Evolutionary conservation across 495 filamentous ascomycete genomes (phyloP).

Genomic region (Penicillium antarcticum): DNA sequence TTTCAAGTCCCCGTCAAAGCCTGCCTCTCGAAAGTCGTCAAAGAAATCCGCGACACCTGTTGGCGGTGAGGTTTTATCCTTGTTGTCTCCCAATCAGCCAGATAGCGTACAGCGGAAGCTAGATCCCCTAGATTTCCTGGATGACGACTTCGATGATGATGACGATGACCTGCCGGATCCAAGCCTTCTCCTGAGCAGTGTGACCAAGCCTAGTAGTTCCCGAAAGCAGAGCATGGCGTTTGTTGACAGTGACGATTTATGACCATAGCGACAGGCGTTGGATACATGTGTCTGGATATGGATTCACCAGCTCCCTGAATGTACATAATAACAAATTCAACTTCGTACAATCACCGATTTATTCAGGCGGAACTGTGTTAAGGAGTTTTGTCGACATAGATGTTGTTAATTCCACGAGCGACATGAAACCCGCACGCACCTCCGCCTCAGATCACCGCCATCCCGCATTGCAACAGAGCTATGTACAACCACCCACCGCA

Average conservation of each 20-base stretch:
- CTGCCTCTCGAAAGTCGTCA: neutral
- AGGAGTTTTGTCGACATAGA: neutral
- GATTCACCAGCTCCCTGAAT: too few species aligned
- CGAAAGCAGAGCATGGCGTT: neutral
- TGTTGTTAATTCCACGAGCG: conserved; percentile 20
- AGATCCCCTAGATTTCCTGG: neutral
- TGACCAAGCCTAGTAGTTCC: neutral
- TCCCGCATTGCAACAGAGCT: conserved; percentile 17
- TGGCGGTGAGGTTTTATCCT: conserved; percentile 2
- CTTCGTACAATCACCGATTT: neutral
- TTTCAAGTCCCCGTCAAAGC: neutral
- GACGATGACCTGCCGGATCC: conserved; percentile 11
- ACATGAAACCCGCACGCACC: conserved; percentile 29
- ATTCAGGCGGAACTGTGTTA: neutral
- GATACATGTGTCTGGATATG: neutral
- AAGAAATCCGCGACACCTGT: neutral
- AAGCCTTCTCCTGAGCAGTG: conserved; percentile 10
- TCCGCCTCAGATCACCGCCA: conserved; percentile 27
- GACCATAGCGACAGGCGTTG: conserved; percentile 2
- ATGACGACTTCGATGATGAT: conserved; percentile 13
- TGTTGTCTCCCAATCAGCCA: conserved; percentile 11
- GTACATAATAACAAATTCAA: too few species aligned
- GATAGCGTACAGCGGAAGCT: conserved; percentile 1
- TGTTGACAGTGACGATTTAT: conserved; percentile 16
- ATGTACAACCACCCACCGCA: conserved; percentile 16